Percentiles rank a stretch among this genome's conserved stretches.
Evolutionary conservation across 331 rosid genomes (phyloP).

Genomic region (Erythrophleum ivorense): DNA sequence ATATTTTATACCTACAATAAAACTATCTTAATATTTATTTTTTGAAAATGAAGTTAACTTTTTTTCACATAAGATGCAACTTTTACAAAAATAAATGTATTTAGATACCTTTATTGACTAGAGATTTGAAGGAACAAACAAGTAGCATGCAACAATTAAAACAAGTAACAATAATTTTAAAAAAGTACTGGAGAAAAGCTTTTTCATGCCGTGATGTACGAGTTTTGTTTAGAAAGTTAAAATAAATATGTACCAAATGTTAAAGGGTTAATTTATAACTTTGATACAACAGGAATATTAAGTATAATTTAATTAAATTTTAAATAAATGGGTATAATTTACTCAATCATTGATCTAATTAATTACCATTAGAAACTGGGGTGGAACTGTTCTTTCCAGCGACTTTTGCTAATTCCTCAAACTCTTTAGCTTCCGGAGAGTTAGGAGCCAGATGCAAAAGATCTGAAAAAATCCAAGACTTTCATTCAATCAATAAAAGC

Average conservation of each 20-base stretch:
- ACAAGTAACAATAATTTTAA: no score
- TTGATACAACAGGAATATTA: not conserved
- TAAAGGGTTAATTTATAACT: not conserved
- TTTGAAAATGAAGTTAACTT: no score
- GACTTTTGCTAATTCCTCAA: constrained; percentile 25
- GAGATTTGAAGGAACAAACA: no score
- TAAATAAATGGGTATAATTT: not conserved
- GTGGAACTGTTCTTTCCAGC: constrained; percentile 15
- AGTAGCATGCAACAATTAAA: no score
- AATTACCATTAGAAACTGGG: constrained; percentile 38
- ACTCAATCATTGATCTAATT: not conserved
- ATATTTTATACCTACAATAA: no score
- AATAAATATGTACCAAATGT: not conserved
- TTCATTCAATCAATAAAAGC: not conserved
- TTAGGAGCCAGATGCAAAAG: constrained; percentile 50
- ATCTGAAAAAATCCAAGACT: constrained; percentile 38
- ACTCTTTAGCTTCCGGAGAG: constrained; percentile 47
- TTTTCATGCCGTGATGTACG: no score
- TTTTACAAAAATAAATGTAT: no score
- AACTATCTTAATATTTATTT: no score
- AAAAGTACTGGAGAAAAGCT: no score
- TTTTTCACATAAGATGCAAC: no score
- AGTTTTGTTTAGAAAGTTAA: not conserved
- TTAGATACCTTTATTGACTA: no score
- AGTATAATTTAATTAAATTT: not conserved